Conservation (phyloP, 78 protist species). For the Bigelowiella natans region DNA sequence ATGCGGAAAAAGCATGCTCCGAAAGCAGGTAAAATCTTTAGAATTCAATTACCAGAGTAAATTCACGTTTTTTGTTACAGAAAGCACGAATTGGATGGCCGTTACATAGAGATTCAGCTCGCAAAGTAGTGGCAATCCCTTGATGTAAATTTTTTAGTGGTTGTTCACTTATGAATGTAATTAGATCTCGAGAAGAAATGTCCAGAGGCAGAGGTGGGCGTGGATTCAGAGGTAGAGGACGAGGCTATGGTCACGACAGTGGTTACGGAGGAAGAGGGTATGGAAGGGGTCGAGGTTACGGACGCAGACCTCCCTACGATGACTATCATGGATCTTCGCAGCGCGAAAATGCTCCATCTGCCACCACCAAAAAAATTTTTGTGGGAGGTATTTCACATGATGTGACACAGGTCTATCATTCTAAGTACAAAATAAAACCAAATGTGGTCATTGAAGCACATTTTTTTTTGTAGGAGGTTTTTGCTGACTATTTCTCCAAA, state of each 20-base stretch:
- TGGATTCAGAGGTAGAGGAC: background rate
- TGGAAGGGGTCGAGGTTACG: background rate
- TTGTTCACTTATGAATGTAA: no score
- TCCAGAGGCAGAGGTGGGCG: background rate
- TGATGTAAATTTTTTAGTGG: no score
- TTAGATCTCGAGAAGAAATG: background rate
- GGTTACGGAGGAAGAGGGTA: background rate
- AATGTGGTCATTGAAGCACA: background rate
- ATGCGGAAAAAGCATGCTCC: no score
- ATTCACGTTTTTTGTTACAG: no score
- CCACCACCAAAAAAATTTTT: background rate
- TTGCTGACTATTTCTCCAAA: background rate
- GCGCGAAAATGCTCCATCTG: no score
- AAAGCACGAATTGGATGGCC: background rate
- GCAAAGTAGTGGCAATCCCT: no score
- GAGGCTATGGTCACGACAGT: no score
- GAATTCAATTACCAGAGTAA: no score
- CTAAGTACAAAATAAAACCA: background rate
- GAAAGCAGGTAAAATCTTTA: no score
- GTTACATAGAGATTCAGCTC: background rate
- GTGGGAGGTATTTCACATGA: background rate
- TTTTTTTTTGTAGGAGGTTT: background rate
- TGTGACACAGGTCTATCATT: background rate
- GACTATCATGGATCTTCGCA: no score
- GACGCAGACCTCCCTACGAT: no score